Conservation (phyloP, 768 basidiomycete species). For the Chalciporus pseudorubinellus region DNA sequence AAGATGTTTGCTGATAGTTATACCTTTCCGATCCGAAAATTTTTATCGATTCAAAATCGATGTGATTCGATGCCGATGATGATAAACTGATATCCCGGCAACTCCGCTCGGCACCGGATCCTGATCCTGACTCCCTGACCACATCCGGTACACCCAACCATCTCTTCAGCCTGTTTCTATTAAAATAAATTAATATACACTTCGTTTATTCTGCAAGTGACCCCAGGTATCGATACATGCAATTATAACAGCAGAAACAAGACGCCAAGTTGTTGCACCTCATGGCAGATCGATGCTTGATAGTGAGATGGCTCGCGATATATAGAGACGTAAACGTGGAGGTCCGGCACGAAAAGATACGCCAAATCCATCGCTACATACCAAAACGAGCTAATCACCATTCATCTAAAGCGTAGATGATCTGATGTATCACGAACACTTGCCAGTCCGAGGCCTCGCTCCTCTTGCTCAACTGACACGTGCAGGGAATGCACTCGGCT, state of each 20-base stretch:
- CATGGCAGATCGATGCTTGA: constrained; percentile 10
- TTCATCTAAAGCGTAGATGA: background rate
- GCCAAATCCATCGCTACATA: constrained; percentile 12
- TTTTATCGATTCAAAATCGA: constrained; percentile 68
- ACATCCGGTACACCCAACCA: no score
- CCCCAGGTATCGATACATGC: constrained; percentile 12
- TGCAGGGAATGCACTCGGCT: constrained; percentile 34
- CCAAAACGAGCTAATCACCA: constrained; percentile 3
- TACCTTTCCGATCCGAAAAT: constrained; percentile 51
- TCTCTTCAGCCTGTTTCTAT: background rate
- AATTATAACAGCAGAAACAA: constrained; percentile 5
- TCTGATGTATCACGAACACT: constrained; percentile 5
- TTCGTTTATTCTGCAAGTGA: background rate
- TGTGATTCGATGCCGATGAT: constrained; percentile 47
- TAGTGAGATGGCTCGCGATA: constrained; percentile 11
- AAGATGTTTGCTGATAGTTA: constrained; percentile 57
- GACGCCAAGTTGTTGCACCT: constrained; percentile 7
- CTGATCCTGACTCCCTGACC: constrained; percentile 16
- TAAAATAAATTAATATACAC: no score
- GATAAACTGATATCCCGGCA: constrained; percentile 46
- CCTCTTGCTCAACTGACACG: constrained; percentile 22
- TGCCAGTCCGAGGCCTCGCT: constrained; percentile 13
- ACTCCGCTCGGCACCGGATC: constrained; percentile 39
- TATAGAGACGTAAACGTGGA: constrained; percentile 9
- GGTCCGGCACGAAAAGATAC: constrained; percentile 4